Conservation (phyloP, 1,139 yeast genomes). For the Arxiozyma bovina region DNA sequence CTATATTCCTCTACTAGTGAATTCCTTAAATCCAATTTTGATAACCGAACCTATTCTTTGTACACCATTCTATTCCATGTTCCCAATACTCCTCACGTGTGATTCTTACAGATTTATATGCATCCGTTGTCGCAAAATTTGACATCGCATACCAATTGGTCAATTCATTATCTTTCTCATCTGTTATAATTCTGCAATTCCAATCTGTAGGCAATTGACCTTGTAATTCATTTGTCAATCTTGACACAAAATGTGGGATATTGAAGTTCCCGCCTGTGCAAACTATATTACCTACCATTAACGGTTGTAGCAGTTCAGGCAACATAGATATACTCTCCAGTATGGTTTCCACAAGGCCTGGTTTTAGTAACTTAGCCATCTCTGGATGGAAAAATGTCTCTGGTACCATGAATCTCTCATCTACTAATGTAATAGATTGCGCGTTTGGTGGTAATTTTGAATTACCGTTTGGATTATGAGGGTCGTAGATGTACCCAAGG, state of each 20-base stretch:
- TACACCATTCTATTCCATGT: conserved; percentile 69
- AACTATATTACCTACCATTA: conserved; percentile 70
- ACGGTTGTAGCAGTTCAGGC: conserved; percentile 68
- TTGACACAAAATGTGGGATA: conserved; percentile 53
- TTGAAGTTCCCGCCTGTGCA: conserved; percentile 78
- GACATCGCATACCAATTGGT: conserved; percentile 54
- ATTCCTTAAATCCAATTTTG: conserved; percentile 31
- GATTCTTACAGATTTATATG: conserved; percentile 48
- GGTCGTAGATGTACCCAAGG: conserved; percentile 51
- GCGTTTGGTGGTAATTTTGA: conserved; percentile 37
- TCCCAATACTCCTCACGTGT: conserved; percentile 76
- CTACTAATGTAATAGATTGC: conserved; percentile 61
- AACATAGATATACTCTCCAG: conserved; percentile 60
- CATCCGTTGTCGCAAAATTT: conserved; percentile 42
- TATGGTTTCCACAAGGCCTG: conserved; percentile 65
- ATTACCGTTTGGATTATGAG: conserved; percentile 6
- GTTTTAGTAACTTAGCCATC: conserved; percentile 64
- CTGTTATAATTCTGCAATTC: conserved; percentile 46
- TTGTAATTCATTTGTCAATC: conserved; percentile 53
- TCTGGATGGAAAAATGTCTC: conserved; percentile 85
- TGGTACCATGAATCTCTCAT: conserved; percentile 82
- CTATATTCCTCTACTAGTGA: not conserved
- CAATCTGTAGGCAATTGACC: conserved; percentile 62
- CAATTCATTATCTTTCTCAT: conserved; percentile 35
- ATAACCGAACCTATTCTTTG: conserved; percentile 66